A percentile compares a stretch with the other conserved stretches of the same genome.
phyloP scores from a whole-genome alignment of 208 protist genomes.

The Giardia muris region DNA sequence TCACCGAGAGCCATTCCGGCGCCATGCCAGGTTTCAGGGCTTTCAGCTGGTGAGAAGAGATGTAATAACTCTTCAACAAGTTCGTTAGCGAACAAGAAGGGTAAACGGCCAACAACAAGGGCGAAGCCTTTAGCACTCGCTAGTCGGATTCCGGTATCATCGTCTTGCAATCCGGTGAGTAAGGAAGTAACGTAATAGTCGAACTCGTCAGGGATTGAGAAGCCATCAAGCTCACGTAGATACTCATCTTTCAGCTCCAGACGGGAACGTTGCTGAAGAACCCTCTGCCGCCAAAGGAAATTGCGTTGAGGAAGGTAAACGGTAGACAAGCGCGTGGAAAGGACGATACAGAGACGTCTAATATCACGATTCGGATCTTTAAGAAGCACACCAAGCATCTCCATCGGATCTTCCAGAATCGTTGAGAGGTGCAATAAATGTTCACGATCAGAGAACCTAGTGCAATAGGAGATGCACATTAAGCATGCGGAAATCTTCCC shows the following conservation, averaged over 20 bases:
- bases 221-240: neutral
- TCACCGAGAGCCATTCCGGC: neutral
- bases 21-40: constrained; percentile 6
- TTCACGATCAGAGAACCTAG: neutral
- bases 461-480: neutral
- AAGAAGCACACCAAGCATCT: neutral
- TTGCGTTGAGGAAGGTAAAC: neutral
- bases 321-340: neutral
- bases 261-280: neutral
- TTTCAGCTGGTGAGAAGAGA: neutral
- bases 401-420: neutral
- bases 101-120: neutral
- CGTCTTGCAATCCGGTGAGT: neutral
- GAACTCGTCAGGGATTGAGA: neutral
- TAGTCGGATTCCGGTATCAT: neutral
- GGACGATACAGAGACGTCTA: neutral
- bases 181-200: neutral
- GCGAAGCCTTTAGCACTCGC: neutral
- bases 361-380: neutral
- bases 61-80: neutral
- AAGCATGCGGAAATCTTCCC: neutral
- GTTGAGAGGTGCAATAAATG: neutral
- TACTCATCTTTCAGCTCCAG: neutral
- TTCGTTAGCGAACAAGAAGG: constrained; percentile 7
- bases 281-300: neutral